phyloP scores from a whole-genome alignment of 257 asterid species.

The Nicotiana attenuata region DNA sequence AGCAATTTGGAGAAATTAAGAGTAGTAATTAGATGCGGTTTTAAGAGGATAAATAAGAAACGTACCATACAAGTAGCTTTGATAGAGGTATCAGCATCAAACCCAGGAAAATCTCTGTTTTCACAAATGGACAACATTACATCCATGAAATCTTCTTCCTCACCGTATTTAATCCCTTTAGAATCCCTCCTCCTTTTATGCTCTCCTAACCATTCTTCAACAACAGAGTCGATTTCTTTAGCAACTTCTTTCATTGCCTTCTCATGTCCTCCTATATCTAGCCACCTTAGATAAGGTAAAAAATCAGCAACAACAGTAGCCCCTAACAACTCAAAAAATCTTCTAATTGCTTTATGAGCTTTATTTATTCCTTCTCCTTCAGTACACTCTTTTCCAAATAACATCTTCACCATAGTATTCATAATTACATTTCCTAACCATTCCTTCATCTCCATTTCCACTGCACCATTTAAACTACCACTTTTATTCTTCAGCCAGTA shows the following conservation, averaged over 20 bases:
- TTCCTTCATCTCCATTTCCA: conserved; percentile 23
- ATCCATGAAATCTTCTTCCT: conserved; percentile 26
- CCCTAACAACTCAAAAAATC: conserved; percentile 16
- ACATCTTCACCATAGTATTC: conserved; percentile 19
- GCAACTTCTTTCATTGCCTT: conserved; percentile 24
- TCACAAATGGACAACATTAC: conserved; percentile 17
- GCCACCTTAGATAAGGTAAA: conserved; percentile 24
- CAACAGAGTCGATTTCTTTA: conserved; percentile 21
- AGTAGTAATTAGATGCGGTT: too few species aligned
- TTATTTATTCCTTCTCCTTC: conserved; percentile 12
- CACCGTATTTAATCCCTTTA: background rate
- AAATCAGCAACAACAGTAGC: conserved; percentile 14
- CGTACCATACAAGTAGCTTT: conserved; percentile 33
- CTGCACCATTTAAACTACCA: background rate
- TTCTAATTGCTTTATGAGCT: conserved; percentile 22
- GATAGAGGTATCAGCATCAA: conserved; percentile 21
- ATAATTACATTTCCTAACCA: conserved; percentile 24
- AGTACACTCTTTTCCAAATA: conserved; percentile 18
- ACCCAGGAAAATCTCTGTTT: background rate
- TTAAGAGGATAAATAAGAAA: too few species aligned
- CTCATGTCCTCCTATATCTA: conserved; percentile 30
- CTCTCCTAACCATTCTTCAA: conserved; percentile 29
- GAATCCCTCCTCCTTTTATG: conserved; percentile 11
- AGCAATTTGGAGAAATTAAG: too few species aligned
- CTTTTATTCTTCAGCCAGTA: too few species aligned